A percentile compares a stretch with the other conserved stretches of the same genome.
Evolutionary conservation across 148 eudicot species (phyloP).

Genomic region (Chenopodium quinoa): DNA sequence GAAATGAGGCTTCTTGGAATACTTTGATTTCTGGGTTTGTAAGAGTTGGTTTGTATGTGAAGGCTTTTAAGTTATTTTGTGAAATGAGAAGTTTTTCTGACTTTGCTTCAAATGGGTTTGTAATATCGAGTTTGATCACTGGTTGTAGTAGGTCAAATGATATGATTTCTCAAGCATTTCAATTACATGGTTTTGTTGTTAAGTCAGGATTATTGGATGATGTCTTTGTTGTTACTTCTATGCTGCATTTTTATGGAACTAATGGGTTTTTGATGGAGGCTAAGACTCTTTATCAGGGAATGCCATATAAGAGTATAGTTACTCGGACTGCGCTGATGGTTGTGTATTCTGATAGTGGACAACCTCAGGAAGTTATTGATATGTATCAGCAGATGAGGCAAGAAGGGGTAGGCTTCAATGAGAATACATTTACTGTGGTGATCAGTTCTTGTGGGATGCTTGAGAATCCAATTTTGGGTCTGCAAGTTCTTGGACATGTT

Average conservation of each 20-base stretch:
- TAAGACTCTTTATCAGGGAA: slow-evolving; percentile 44
- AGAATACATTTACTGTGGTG: slow-evolving; percentile 54
- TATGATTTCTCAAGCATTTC: slow-evolving; percentile 58
- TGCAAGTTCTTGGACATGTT: slow-evolving; percentile 62
- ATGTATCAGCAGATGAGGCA: slow-evolving; percentile 46
- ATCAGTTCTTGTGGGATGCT: slow-evolving; percentile 60
- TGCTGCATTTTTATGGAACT: slow-evolving; percentile 62
- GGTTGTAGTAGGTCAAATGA: slow-evolving; percentile 46
- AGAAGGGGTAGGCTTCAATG: slow-evolving; percentile 46
- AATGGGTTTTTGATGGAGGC: slow-evolving; percentile 48
- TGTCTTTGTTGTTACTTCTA: slow-evolving; percentile 57
- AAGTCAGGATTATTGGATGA: slow-evolving; percentile 49
- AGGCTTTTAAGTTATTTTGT: slow-evolving; percentile 45
- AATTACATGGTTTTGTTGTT: slow-evolving; percentile 53
- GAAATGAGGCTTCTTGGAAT: slow-evolving; percentile 74
- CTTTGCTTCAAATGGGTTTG: slow-evolving; percentile 43
- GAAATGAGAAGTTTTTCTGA: slow-evolving; percentile 41
- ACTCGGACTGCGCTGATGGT: slow-evolving; percentile 83
- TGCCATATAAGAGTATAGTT: slow-evolving; percentile 64
- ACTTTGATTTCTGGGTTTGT: slow-evolving; percentile 66
- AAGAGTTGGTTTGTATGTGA: slow-evolving; percentile 37
- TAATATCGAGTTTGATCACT: slow-evolving; percentile 62
- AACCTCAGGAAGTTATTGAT: slow-evolving; percentile 35
- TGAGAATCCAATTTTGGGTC: slow-evolving; percentile 52
- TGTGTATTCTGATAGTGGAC: slow-evolving; percentile 41